Evolutionary conservation across 345 rosid species (phyloP), one percentile per base, ranked within the genome.

Genomic region (Populus simonii): DNA sequence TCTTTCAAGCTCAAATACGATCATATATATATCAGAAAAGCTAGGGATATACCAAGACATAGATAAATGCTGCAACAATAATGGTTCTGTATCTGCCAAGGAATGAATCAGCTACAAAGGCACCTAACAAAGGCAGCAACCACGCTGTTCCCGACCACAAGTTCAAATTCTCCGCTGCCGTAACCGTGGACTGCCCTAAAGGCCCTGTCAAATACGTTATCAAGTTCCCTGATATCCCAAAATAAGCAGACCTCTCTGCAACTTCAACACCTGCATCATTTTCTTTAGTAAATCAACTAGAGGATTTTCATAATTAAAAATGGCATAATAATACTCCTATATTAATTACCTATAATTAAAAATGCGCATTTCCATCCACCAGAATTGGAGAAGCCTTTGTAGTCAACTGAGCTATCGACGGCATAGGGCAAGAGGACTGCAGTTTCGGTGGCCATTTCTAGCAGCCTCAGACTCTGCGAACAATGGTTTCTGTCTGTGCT

Each of bases 81-180:
- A 74, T 63, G 45, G 77, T 74, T 9, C 70, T 43, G 74, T 77
- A 77, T 1, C 79, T 53, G 23, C 79, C 79, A 41, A 77, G 79
- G 59, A 77, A 77, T 22, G 79, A 77, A 29, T 77, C 74, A 20
- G 79, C 74, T 9, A 77, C 69, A 69, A 77, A 35, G 4, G 57
- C 79, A 17, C 79, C 79, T 20, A 70, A 22, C 7, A 77, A 68
- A 0, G 74, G 79, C 59, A 77, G 33, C 22, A 77, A 8, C 1
- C 45, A 25, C 18, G 79, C 79, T 2, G 69, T 22, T 22, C 79
- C 79, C 0, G 74, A 77, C 79, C 79, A 77, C 0, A 55, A 29
- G 33, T 77, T 77, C 69, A 77, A 74, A 43, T 69, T 77, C 69
- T 20, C 68, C 0, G 79, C 79, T 2, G 79, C 74, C 7, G 31